These are phyloP conservation scores for Penicillium hordei DNA, from an alignment of 2,329 filamentous ascomycete species.

Conservation along the genomic window DNA sequence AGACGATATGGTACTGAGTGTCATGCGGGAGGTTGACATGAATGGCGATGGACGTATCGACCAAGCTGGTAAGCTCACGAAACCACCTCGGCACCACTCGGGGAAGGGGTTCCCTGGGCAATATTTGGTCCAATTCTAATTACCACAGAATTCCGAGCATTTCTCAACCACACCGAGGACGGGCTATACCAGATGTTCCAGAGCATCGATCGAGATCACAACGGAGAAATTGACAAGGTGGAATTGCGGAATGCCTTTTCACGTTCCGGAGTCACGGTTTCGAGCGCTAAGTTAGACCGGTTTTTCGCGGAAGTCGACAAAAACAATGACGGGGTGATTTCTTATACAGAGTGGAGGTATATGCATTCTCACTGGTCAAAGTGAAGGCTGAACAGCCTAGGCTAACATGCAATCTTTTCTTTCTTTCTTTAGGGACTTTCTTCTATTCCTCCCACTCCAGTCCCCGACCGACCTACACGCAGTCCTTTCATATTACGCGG, in stretches of 20 bases:
- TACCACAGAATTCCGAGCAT: slow-evolving; percentile 75
- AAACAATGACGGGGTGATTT: slow-evolving; percentile 83
- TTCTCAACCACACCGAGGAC: slow-evolving; percentile 82
- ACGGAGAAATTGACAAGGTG: slow-evolving; percentile 82
- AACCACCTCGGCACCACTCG: slow-evolving; percentile 12
- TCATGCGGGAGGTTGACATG: slow-evolving; percentile 79
- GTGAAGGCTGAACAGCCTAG: slow-evolving; percentile 2
- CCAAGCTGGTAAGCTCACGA: slow-evolving; percentile 68
- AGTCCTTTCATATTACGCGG: slow-evolving; percentile 87
- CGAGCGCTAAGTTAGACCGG: slow-evolving; percentile 71
- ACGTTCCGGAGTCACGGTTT: slow-evolving; percentile 74
- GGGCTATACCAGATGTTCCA: slow-evolving; percentile 80
- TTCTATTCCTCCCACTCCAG: slow-evolving; percentile 78
- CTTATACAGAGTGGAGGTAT: slow-evolving; percentile 95
- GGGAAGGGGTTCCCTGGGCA: slow-evolving; percentile 17
- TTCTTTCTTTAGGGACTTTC: slow-evolving; percentile 68
- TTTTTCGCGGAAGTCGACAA: slow-evolving; percentile 90
- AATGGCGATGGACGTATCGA: slow-evolving; percentile 88
- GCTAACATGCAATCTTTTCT: slow-evolving; percentile 5
- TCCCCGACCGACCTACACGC: slow-evolving; percentile 66
- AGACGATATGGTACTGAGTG: slow-evolving; percentile 75
- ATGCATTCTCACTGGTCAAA: slow-evolving; percentile 35
- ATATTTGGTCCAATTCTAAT: slow-evolving; percentile 23
- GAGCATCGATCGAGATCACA: slow-evolving; percentile 79
- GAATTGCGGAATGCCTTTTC: slow-evolving; percentile 80